phyloP scores from a whole-genome alignment of 345 rosid genomes.

The Salix viminalis region DNA sequence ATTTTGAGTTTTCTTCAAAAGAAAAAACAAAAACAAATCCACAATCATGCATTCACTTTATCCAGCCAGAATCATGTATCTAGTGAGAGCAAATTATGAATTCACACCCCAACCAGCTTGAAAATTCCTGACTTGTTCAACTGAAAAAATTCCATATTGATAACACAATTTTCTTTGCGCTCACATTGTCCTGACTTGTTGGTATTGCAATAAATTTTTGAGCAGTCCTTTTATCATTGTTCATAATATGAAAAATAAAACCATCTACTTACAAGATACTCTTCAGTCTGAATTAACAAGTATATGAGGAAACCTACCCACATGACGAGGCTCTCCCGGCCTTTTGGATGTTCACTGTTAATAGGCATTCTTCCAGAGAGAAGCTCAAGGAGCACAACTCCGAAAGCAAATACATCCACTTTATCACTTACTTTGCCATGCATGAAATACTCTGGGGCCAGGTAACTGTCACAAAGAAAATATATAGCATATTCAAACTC shows the following conservation, averaged over 20 bases:
- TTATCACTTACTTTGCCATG: constrained; percentile 89
- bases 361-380: constrained; percentile 88
- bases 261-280: not conserved
- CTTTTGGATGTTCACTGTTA: constrained; percentile 50
- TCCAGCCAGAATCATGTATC: not conserved
- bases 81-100: not conserved
- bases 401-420: constrained; percentile 92
- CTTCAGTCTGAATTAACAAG: not conserved
- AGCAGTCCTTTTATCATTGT: not conserved
- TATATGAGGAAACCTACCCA: constrained; percentile 57
- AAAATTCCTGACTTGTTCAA: not conserved
- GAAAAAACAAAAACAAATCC: not conserved
- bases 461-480: constrained; percentile 51
- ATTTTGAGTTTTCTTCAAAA: not conserved
- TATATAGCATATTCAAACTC: constrained; percentile 4
- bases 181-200: not conserved
- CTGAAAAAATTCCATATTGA: not conserved
- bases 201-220: not conserved
- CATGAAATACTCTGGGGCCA: constrained; percentile 98
- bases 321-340: constrained; percentile 82
- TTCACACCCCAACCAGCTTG: not conserved
- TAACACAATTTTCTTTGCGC: not conserved
- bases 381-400: constrained; percentile 92
- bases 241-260: not conserved
- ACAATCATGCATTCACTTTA: not conserved